Base-by-base conservation (phyloP, 2,329 filamentous ascomycete species). In the Paraphoma sp. region DNA sequence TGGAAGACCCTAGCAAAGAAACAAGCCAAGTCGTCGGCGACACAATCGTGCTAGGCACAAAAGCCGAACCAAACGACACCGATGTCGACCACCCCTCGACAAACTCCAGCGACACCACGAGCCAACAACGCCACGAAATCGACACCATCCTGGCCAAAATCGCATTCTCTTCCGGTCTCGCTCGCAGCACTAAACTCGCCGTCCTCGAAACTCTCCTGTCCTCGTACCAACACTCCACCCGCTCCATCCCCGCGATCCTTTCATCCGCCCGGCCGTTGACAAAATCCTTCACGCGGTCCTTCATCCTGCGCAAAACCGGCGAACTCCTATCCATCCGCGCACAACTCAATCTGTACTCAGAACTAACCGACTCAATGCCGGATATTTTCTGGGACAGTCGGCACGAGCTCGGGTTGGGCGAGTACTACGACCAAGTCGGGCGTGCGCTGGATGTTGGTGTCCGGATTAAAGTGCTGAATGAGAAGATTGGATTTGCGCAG, bases 401-500 rank as follows among this genome's bases (percentile, higher is more conserved):
- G 48, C 90, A 95, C 67, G 93, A 97, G 75, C 86, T 97, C 2
- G 91, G 93, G 0, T 83, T 99, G 2, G 95, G 97, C 76, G 90
- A 89, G 30, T 98, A 97, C 79, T 99, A 98, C 76, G 93, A 97
- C 65, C 91, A 95, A 76, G 92, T 97, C 41, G 93, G 94, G 41
- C 87, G 89, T 52, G 92, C 93, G 0, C 84, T 99, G 36, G 95
- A 98, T 76, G 93, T 98, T 23, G 91, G 91, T 33, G 91, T 95
- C 28, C 86, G 95, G 48, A 98, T 98, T 79, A 91, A 91, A 69
- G 88, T 92, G 16, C 79, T 98, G 65, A 99, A 99, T 75, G 92
- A 96, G 79, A 96, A 96, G 80, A 96, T 99, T 86, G 94, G 97
- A 71, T 98, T 99, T 75, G 95, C 94, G 1, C 91, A 95, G 71